These are phyloP conservation scores for barley (Hordeum vulgare) DNA, from an alignment of 176 grass and related monocot genomes.

Conservation along the genomic window MorexV3_pseudomolecules_assembly NC_058518.1:369720861-369721360, in stretches of 20 bases:
- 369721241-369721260: not conserved
- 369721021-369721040: not conserved
- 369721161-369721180: too few species aligned
- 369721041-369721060: not conserved
- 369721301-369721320: not conserved
- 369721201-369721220: too few species aligned
- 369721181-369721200: too few species aligned
- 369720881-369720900: too few species aligned
- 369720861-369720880: not conserved
- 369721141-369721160: too few species aligned
- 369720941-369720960: not conserved
- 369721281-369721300: not conserved
- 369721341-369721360: not conserved
- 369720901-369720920: not conserved
- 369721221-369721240: too few species aligned
- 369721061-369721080: not conserved
- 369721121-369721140: not conserved
- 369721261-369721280: not conserved
- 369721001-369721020: not conserved
- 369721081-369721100: not conserved
- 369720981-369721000: not conserved
- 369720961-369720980: not conserved
- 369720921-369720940: not conserved
- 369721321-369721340: not conserved
- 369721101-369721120: not conserved